Percentiles rank a stretch among this genome's conserved stretches.
Evolutionary conservation across 176 grass and related monocot species (phyloP).

Genomic region (Carex littledalei): DNA sequence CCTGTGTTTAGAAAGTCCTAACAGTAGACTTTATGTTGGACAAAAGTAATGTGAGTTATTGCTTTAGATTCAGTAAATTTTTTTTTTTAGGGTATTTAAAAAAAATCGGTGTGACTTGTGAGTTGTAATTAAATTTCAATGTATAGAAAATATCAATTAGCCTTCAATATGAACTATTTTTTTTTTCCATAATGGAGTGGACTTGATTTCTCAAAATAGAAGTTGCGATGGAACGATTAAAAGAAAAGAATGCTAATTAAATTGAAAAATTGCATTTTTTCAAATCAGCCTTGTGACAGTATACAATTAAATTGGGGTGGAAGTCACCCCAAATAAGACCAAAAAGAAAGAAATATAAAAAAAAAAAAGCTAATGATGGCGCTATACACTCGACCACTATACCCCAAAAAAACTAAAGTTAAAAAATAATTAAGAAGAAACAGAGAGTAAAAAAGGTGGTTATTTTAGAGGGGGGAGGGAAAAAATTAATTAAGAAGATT

Average conservation of each 20-base stretch:
- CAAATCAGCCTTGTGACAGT: background rate
- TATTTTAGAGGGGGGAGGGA: background rate
- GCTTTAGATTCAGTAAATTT: too few species aligned
- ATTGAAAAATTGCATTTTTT: slow-evolving; percentile 14
- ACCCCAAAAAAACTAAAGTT: background rate
- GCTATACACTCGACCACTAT: slow-evolving; percentile 15
- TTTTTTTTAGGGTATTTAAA: too few species aligned
- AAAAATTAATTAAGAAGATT: slow-evolving; percentile 5
- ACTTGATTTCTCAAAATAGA: background rate
- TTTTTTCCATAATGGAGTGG: background rate
- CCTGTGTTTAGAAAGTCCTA: too few species aligned
- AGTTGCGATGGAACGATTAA: background rate
- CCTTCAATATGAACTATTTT: background rate
- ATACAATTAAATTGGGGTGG: slow-evolving; percentile 8
- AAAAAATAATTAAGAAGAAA: background rate
- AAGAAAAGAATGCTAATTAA: background rate
- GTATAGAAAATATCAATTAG: background rate
- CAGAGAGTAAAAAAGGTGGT: background rate
- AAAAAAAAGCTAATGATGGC: background rate
- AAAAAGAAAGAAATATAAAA: background rate
- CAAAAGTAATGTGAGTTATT: too few species aligned
- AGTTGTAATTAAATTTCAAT: background rate
- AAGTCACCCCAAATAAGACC: slow-evolving; percentile 2
- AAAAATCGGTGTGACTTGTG: too few species aligned
- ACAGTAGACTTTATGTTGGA: too few species aligned